These are phyloP conservation scores for Russula earlei DNA, from an alignment of 768 basidiomycete species.

Conservation along the genomic window DNA sequence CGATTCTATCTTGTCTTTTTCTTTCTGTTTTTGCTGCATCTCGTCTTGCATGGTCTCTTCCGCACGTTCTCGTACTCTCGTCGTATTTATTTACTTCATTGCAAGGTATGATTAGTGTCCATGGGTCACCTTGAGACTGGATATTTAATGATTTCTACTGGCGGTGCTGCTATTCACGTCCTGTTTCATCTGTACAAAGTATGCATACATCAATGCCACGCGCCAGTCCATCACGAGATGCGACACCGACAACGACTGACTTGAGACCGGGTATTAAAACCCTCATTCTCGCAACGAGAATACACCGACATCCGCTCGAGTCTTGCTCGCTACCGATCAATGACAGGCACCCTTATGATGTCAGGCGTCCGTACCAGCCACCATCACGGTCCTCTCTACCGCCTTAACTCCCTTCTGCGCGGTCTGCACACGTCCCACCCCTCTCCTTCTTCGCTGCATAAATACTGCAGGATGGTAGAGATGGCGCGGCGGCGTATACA, in stretches of 20 bases:
- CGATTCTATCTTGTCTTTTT: neutral
- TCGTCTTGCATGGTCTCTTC: neutral
- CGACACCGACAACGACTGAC: neutral
- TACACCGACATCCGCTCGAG: no score
- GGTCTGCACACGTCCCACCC: neutral
- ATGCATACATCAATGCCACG: neutral
- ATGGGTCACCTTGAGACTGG: neutral
- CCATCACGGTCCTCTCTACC: neutral
- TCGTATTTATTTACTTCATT: neutral
- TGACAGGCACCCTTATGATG: neutral
- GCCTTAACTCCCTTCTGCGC: neutral
- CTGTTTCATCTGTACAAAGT: neutral
- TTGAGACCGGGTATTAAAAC: no score
- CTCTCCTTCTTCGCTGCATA: neutral
- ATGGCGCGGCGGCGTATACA: conserved; percentile 5
- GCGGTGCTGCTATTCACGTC: neutral
- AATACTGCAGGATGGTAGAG: neutral
- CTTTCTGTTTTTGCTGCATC: neutral
- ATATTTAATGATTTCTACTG: conserved; percentile 5
- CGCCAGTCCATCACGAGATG: neutral
- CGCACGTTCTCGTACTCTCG: neutral
- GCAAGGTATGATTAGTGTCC: neutral
- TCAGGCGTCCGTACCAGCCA: neutral
- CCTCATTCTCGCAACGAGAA: no score
- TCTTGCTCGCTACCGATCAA: neutral